phyloP scores from a whole-genome alignment of 225 moss, liverwort and hornwort genomes.

The Antitrichia curtipendula region DNA sequence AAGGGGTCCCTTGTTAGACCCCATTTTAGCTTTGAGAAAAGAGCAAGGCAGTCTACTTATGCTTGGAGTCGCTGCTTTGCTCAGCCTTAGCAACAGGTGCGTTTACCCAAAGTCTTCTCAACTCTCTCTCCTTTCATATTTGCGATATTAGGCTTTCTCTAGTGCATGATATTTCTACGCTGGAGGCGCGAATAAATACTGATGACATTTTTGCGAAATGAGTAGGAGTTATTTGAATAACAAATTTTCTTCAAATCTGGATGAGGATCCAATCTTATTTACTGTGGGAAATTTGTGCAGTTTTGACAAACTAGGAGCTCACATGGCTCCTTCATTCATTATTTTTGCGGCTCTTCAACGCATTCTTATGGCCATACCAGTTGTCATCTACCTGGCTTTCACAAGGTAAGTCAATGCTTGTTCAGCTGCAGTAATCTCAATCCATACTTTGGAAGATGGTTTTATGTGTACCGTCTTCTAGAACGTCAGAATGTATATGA shows the following conservation, averaged over 20 bases:
- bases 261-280: background rate
- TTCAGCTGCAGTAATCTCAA: background rate
- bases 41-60: constrained; percentile 39
- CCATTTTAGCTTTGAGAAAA: constrained; percentile 21
- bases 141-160: background rate
- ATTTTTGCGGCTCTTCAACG: constrained; percentile 39
- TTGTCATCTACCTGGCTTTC: constrained; percentile 22
- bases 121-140: background rate
- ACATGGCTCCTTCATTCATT: constrained; percentile 34
- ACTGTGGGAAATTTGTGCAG: background rate
- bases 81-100: constrained; percentile 36
- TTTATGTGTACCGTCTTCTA: background rate
- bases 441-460: background rate
- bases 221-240: background rate
- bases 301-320: constrained; percentile 42
- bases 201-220: background rate
- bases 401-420: constrained; percentile 6
- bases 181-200: background rate
- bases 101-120: background rate
- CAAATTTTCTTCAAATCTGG: background rate
- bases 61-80: constrained; percentile 37
- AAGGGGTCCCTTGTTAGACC: constrained; percentile 7
- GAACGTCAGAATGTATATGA: background rate
- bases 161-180: background rate
- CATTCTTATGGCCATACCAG: constrained; percentile 34